Percentiles rank a stretch among this genome's conserved stretches.
phyloP scores from a whole-genome alignment of 2,329 filamentous ascomycete genomes.

The Ophiocordyceps australis region DNA sequence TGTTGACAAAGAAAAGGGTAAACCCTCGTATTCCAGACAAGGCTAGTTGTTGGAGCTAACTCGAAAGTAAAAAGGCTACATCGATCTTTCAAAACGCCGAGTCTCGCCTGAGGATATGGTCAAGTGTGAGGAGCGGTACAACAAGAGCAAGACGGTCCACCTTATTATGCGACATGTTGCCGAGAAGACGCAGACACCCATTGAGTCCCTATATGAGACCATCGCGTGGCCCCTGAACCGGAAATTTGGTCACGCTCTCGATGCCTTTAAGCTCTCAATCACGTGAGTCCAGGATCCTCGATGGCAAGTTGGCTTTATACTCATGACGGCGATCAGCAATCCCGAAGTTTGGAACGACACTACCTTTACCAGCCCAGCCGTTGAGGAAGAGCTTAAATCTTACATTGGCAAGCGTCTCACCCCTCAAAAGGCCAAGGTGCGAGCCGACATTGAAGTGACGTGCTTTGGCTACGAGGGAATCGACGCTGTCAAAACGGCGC shows the following conservation, averaged over 20 bases:
- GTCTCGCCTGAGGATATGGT: conserved; percentile 95
- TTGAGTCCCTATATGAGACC: conserved; percentile 82
- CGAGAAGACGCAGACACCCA: conserved; percentile 88
- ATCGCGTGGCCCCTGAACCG: conserved; percentile 97
- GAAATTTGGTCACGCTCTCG: conserved; percentile 90
- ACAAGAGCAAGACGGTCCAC: conserved; percentile 99
- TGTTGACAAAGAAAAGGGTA: conserved; percentile 98
- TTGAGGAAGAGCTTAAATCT: conserved; percentile 75
- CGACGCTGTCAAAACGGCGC: conserved; percentile 87
- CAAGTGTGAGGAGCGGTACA: conserved; percentile 98
- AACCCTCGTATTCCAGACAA: no score
- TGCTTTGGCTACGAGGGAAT: conserved; percentile 96
- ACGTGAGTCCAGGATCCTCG: no score
- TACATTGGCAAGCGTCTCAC: conserved; percentile 97
- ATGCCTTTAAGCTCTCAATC: conserved; percentile 98
- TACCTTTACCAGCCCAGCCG: conserved; percentile 67
- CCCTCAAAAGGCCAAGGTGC: conserved; percentile 96
- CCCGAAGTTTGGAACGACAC: conserved; percentile 92
- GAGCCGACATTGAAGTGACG: conserved; percentile 91
- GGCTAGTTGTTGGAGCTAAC: no score
- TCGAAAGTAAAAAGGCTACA: conserved; percentile 41
- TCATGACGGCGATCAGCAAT: conserved; percentile 39
- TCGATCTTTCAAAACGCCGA: conserved; percentile 95
- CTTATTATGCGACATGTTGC: conserved; percentile 98
- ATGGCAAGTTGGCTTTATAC: background rate